A percentile compares a stretch with the other conserved stretches of the same genome.
These are phyloP conservation scores for Rhodotorula sp. DNA, from an alignment of 1,284 basidiomycete species.

Conservation along the genomic window DNA sequence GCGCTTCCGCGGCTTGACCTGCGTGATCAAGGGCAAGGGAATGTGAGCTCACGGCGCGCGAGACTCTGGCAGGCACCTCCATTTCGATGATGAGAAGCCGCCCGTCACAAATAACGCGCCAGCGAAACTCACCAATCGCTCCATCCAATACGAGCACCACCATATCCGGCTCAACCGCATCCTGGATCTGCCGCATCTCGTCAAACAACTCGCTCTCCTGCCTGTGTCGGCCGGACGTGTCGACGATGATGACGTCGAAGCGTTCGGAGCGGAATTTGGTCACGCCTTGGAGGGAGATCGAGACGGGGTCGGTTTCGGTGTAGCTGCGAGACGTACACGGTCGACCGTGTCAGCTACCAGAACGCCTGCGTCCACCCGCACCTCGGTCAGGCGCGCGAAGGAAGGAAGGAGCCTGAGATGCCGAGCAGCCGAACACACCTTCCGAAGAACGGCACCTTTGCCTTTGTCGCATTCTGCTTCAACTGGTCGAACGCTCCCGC, in stretches of 20 bases:
- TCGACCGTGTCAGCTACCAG: not conserved
- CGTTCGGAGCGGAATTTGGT: constrained; percentile 95
- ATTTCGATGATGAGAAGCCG: no score
- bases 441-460: constrained; percentile 98
- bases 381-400: not conserved
- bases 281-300: constrained; percentile 91
- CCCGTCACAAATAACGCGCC: no score
- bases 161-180: constrained; percentile 77
- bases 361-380: not conserved
- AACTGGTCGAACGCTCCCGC: constrained; percentile 97
- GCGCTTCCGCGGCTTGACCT: constrained; percentile 92
- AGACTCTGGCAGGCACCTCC: no score
- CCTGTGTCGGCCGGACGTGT: constrained; percentile 95
- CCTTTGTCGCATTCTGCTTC: constrained; percentile 91
- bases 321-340: constrained; percentile 54
- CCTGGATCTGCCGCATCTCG: constrained; percentile 96
- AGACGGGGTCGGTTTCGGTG: constrained; percentile 96
- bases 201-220: constrained; percentile 96
- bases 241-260: constrained; percentile 98
- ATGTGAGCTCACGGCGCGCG: no score
- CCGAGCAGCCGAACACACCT: constrained; percentile 52
- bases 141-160: constrained; percentile 55
- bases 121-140: constrained; percentile 45
- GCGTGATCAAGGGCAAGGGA: not conserved
- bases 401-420: not conserved